phyloP scores from a whole-genome alignment of 2,329 filamentous ascomycete genomes.

The Pseudogymnoascus sp. region DNA sequence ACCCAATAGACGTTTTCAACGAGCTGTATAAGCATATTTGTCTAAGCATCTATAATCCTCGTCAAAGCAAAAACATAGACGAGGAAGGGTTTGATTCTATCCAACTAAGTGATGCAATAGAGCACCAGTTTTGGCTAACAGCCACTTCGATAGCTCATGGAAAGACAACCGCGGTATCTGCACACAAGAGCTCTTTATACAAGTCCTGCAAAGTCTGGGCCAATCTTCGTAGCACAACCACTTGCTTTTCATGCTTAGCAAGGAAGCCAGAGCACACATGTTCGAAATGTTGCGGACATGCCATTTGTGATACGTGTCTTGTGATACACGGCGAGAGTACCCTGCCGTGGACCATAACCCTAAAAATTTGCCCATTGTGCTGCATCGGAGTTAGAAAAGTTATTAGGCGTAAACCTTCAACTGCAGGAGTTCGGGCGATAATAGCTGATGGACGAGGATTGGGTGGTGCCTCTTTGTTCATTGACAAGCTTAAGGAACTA shows the following conservation, averaged over 20 bases:
- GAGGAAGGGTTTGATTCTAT: background rate
- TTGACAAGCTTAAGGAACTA: background rate
- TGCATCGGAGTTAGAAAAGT: background rate
- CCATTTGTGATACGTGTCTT: background rate
- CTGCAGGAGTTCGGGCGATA: background rate
- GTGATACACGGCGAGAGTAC: background rate
- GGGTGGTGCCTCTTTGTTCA: no score
- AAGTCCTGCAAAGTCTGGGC: background rate
- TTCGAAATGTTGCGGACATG: background rate
- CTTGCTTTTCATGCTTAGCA: background rate
- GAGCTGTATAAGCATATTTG: background rate
- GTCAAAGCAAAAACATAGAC: background rate
- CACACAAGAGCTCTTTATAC: background rate
- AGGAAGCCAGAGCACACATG: background rate
- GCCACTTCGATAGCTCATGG: background rate
- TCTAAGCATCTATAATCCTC: background rate
- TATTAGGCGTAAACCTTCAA: background rate
- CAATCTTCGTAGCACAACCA: background rate
- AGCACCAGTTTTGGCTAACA: background rate
- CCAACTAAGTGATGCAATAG: background rate
- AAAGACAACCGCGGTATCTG: background rate
- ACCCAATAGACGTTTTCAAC: conserved; percentile 10
- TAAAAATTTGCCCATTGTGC: background rate
- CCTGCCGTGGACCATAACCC: background rate
- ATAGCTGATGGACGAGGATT: background rate